Conservation (phyloP, 352 stramenopile species). For the Globisporangium cederbergense region DNA sequence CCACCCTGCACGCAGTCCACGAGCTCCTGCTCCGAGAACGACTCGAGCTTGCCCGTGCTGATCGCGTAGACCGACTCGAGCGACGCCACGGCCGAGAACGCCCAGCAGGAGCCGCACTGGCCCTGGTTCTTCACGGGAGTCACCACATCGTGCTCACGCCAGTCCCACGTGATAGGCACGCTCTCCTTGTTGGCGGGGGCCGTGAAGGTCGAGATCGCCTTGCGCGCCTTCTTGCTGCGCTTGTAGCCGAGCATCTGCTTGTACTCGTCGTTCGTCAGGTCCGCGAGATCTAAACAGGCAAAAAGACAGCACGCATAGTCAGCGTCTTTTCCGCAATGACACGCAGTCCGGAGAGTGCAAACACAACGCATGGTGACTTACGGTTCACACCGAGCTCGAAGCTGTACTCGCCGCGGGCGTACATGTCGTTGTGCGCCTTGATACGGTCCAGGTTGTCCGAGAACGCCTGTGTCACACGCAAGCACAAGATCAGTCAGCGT, state of each 20-base stretch:
- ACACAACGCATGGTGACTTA: slow-evolving; percentile 3
- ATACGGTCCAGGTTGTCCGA: slow-evolving; percentile 49
- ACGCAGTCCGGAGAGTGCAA: background rate
- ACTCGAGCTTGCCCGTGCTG: slow-evolving; percentile 41
- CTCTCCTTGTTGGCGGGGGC: slow-evolving; percentile 13
- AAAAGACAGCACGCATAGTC: background rate
- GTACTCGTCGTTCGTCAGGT: slow-evolving; percentile 42
- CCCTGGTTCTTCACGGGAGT: slow-evolving; percentile 80
- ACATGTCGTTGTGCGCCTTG: slow-evolving; percentile 44
- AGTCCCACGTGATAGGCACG: slow-evolving; percentile 43
- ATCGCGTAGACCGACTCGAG: slow-evolving; percentile 33
- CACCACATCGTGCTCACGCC: slow-evolving; percentile 57
- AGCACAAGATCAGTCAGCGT: background rate
- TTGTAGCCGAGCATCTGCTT: slow-evolving; percentile 40
- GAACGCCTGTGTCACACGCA: slow-evolving; percentile 26
- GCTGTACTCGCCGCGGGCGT: slow-evolving; percentile 36
- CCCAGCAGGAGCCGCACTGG: slow-evolving; percentile 87
- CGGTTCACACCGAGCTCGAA: slow-evolving; percentile 50
- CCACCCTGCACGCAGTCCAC: slow-evolving; percentile 39
- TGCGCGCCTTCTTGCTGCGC: slow-evolving; percentile 5
- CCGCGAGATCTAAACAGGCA: slow-evolving; percentile 24
- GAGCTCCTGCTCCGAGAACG: slow-evolving; percentile 49
- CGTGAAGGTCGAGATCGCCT: slow-evolving; percentile 19
- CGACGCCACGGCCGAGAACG: slow-evolving; percentile 78
- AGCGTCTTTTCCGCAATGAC: background rate